Conservation (phyloP, 495 filamentous ascomycete genomes). For the Talaromyces adpressus region DNA sequence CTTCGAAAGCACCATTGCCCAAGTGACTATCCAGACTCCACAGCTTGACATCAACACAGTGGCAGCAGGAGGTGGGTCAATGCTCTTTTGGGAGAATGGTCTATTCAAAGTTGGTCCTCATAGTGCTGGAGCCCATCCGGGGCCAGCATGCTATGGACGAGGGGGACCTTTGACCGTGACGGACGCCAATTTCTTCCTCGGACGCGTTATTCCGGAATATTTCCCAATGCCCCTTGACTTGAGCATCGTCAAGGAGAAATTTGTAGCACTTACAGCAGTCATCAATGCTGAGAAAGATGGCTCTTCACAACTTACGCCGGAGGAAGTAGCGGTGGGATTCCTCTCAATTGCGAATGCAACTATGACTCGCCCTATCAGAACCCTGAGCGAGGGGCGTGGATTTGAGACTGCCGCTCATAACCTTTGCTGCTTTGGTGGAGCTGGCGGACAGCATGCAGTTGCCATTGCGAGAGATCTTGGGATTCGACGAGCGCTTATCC, state of each 20-base stretch:
- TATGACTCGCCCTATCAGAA: conserved; percentile 30
- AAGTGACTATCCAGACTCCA: conserved; percentile 89
- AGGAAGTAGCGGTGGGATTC: conserved; percentile 30
- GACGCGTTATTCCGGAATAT: conserved; percentile 82
- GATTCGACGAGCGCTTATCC: conserved; percentile 27
- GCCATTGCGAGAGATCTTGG: conserved; percentile 22
- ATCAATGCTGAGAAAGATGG: conserved; percentile 61
- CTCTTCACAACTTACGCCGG: conserved; percentile 44
- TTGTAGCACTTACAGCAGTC: conserved; percentile 67
- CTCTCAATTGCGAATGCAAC: conserved; percentile 29
- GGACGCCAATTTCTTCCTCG: conserved; percentile 90
- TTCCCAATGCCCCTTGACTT: conserved; percentile 86
- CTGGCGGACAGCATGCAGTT: conserved; percentile 33
- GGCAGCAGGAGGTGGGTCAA: conserved; percentile 88
- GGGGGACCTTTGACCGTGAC: conserved; percentile 90
- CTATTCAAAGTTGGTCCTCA: conserved; percentile 96
- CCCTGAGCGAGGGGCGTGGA: conserved; percentile 24
- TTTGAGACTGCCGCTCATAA: conserved; percentile 24
- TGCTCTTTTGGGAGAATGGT: conserved; percentile 84
- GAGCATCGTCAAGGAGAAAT: conserved; percentile 65
- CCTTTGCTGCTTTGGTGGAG: conserved; percentile 30
- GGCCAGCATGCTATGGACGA: conserved; percentile 91
- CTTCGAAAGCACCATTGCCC: conserved; percentile 93
- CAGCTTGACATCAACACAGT: conserved; percentile 98
- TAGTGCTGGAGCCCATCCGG: conserved; percentile 86